Conservation (phyloP, 2,329 filamentous ascomycete genomes). For the Epichloe uncinata region DNA sequence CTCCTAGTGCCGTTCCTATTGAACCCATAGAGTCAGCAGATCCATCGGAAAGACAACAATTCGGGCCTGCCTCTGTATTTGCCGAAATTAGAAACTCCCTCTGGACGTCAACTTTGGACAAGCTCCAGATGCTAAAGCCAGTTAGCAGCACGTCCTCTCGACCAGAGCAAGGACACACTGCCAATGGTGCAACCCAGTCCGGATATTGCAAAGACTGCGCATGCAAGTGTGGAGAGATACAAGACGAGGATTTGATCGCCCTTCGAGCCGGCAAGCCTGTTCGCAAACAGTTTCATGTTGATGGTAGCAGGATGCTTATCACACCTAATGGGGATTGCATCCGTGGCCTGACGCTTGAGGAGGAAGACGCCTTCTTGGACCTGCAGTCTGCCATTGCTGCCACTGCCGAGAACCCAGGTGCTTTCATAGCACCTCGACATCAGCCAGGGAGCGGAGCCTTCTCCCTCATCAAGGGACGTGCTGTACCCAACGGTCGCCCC, state of each 20-base stretch:
- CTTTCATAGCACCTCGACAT: conserved; percentile 43
- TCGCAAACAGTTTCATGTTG: conserved; percentile 42
- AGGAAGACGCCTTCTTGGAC: conserved; percentile 57
- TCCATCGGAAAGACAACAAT: conserved; percentile 17
- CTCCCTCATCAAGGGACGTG: conserved; percentile 49
- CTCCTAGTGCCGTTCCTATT: conserved; percentile 9
- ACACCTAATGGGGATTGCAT: conserved; percentile 66
- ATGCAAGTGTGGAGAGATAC: conserved; percentile 28
- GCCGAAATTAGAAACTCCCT: conserved; percentile 20
- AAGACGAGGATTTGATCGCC: conserved; percentile 37
- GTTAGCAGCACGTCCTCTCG: conserved; percentile 18
- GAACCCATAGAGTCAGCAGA: conserved; percentile 9
- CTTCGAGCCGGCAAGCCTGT: conserved; percentile 45
- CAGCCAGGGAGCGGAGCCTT: conserved; percentile 41
- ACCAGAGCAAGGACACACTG: conserved; percentile 12
- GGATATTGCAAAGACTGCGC: conserved; percentile 23
- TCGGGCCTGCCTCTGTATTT: conserved; percentile 22
- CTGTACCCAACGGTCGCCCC: conserved; percentile 49
- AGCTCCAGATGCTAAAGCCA: conserved; percentile 24
- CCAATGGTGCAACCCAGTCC: conserved; percentile 11
- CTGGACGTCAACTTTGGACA: conserved; percentile 21
- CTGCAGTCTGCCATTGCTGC: conserved; percentile 48
- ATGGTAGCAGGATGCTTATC: conserved; percentile 55
- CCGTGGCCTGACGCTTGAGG: conserved; percentile 53
- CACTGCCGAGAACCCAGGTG: conserved; percentile 36